These are phyloP conservation scores for Xerophyta viscosa DNA, from an alignment of 106 monocot species.

Conservation along the genomic window DNA sequence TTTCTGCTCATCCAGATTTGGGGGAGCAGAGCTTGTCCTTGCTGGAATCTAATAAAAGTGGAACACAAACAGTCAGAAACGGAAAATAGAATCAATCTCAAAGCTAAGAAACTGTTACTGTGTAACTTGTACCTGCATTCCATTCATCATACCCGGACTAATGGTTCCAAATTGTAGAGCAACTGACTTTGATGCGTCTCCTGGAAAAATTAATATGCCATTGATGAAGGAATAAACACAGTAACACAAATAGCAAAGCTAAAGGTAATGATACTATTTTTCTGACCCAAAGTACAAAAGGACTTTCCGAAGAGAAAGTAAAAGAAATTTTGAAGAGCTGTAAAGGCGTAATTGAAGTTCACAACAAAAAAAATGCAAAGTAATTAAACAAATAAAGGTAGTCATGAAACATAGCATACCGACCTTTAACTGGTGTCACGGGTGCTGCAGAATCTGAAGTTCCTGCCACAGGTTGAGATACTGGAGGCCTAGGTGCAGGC, in stretches of 20 bases:
- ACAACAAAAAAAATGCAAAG: background rate
- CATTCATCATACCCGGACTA: constrained; percentile 55
- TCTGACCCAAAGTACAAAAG: background rate
- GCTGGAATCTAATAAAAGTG: constrained; percentile 42
- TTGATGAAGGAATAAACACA: background rate
- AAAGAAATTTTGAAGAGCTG: no score
- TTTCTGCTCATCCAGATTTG: constrained; percentile 93
- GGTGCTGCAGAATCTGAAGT: constrained; percentile 17
- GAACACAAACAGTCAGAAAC: background rate
- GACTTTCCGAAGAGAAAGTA: background rate
- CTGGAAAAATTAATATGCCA: constrained; percentile 24
- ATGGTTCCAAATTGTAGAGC: constrained; percentile 77
- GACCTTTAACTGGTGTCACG: constrained; percentile 49
- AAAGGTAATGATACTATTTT: background rate
- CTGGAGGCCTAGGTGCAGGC: constrained; percentile 27
- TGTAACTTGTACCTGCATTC: constrained; percentile 44
- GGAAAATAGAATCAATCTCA: background rate
- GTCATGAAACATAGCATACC: background rate
- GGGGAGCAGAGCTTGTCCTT: constrained; percentile 75
- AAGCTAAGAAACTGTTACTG: background rate
- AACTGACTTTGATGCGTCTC: constrained; percentile 36
- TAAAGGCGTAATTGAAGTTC: no score
- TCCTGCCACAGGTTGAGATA: constrained; percentile 22
- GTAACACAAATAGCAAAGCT: background rate
- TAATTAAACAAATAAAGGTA: background rate